Base-by-base conservation (phyloP, 106 monocot genomes). In the Dioscorea zingiberensis region DNA sequence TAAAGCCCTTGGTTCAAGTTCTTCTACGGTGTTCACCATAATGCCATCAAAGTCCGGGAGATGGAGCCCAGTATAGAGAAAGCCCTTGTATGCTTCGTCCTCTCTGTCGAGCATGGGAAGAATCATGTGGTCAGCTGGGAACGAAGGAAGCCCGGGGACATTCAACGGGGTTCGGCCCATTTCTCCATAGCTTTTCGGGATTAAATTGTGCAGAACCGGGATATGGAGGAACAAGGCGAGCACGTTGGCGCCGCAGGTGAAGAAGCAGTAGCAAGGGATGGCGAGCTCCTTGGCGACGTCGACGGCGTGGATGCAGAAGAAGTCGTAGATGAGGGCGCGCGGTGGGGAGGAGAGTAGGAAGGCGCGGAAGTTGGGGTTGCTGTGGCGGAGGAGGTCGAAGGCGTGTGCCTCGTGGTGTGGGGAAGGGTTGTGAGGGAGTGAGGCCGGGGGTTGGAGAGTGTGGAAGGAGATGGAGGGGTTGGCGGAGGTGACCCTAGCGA, bases 11-110 rank as follows among this genome's bases (percentile, higher is more conserved):
- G 65, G 58, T 45, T 74, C 74, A 18, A 74, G 48, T 13, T 13
- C 56, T 9, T 67, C 74, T 30, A 51, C 59, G 3, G 74, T 67
- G 74, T 74, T 74, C 23, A 74, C 32, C 28, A 74, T 60, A 30
- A 74, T 67, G 3, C 74, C 74, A 7, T 65, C 55, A 23, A 15
- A 44, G 10, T 65, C 58, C 19, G 27, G 8, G n/a, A 48, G 1
- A 6, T 47, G 48, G 3, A 13, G 62, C 13, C n/a, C 38, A 0
- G 24, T 4, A 15, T 58, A 0, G 19, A 73, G 46, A 18, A 73
- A 58, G 14, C 21, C 65, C 25, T 13, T 18, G 24, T 63, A 64
- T 47, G 60, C 24, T 7, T 3, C 24, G 21, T 71, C 54, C 5
- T 21, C 29, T 13, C 71, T 61, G 38, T 71, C 62, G 16, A 53